Base-by-base conservation (phyloP, 73 alveolate species). In the Paramecium tetraurelia region DNA sequence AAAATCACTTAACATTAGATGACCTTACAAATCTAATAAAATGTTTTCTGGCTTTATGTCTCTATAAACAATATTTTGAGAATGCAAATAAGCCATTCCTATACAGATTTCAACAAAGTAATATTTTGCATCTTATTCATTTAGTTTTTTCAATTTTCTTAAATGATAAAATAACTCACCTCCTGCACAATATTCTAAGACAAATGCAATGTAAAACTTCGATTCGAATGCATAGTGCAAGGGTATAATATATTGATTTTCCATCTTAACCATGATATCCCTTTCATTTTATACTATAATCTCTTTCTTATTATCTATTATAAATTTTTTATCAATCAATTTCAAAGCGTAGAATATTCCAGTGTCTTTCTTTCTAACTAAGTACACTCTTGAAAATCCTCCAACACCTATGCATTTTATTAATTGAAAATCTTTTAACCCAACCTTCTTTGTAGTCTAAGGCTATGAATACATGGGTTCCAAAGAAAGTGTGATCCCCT, bases 161-260 rank as follows among this genome's bases (percentile, higher is more conserved):
- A 96, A 85, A 59, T 96, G 99, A 85, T 71, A 95, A 75, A 97
- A 97, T 80, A 97, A 94, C 59, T 97, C 99, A 3, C 99, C 99
- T 11, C 99, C 99, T 22, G 98, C 94, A 92, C 97, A 96, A 44
- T 95, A 92, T 27, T 97, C 99, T 93, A 96, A 58, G 3, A 96
- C 96, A 48, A 97, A 92, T 57, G 92, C 95, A 24, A 96, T 68
- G 7, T 96, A 94, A 40, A 76, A 86, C 21, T 92, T 92, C 2
- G 96, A 59, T 93, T 96, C 96, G 80, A 96, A 95, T 0, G 97
- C 96, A 89, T 95, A 96, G 35, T 94, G 95, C 4, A 96, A 76
- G n/a, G 95, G 94, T 35, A 94, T 88, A 18, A 95, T 85, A 83
- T 93, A 96, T 9, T 95, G 95, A 92, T 95, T 95, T 12, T 93